phyloP scores from a whole-genome alignment of 2,329 filamentous ascomycete genomes.

The Aspergillus piperis region DNA sequence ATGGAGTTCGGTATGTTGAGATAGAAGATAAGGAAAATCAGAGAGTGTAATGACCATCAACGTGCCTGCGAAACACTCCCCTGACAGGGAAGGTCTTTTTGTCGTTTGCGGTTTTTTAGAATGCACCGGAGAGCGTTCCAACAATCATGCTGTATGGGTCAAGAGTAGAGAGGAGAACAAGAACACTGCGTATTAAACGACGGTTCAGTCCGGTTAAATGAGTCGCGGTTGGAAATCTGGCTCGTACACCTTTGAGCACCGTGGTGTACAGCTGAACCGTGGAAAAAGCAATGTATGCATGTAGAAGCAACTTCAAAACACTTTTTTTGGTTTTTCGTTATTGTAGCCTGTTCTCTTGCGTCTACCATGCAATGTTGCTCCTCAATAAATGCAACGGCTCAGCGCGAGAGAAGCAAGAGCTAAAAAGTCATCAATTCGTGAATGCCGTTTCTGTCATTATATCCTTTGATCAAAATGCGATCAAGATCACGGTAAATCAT shows the following conservation, averaged over 20 bases:
- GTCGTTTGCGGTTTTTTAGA: background rate
- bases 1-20: conserved; percentile 9
- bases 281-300: background rate
- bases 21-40: conserved; percentile 16
- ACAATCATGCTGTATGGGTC: conserved; percentile 6
- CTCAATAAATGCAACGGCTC: background rate
- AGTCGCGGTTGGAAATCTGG: background rate
- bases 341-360: background rate
- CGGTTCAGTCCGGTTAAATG: conserved; percentile 8
- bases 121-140: background rate
- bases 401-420: background rate
- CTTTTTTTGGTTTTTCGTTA: background rate
- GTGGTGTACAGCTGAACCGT: background rate
- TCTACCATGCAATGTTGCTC: background rate
- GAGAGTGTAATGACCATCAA: conserved; percentile 20
- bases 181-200: background rate
- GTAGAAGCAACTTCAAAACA: background rate
- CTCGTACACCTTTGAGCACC: background rate
- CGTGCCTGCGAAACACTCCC: background rate
- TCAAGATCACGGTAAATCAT: conserved; percentile 26
- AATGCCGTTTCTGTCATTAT: conserved; percentile 39
- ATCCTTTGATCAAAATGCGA: conserved; percentile 19
- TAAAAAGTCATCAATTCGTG: conserved; percentile 24
- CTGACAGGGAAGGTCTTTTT: background rate
- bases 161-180: conserved; percentile 1